Percentiles rank a stretch among this genome's conserved stretches.
These are phyloP conservation scores for Citrullus mucosospermus DNA, from an alignment of 306 rosid species.

Conservation along the genomic window DNA sequence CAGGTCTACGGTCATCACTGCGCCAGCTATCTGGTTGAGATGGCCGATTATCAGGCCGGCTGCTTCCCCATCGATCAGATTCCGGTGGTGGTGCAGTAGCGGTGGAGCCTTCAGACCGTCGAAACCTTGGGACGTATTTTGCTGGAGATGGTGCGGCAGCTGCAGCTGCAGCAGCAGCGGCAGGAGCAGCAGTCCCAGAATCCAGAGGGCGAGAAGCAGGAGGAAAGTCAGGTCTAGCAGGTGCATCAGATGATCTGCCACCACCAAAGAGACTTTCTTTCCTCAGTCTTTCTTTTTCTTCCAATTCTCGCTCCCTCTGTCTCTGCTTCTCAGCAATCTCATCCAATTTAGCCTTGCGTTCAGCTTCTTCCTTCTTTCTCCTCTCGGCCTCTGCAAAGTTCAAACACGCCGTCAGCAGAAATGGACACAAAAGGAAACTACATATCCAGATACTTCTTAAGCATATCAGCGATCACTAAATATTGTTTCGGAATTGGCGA, in stretches of 20 bases:
- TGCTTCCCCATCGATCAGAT: constrained; percentile 45
- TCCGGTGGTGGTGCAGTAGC: constrained; percentile 34
- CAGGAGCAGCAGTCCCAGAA: constrained; percentile 24
- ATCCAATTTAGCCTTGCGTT: constrained; percentile 53
- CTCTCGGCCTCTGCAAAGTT: constrained; percentile 69
- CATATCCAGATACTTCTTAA: too few species aligned
- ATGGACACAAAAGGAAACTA: background rate
- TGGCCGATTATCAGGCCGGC: constrained; percentile 14
- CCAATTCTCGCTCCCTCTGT: constrained; percentile 66
- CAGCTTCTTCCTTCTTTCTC: constrained; percentile 59
- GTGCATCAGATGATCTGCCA: constrained; percentile 32
- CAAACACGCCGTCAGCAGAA: background rate
- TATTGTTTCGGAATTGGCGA: background rate
- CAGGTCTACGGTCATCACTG: constrained; percentile 35
- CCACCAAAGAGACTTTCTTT: constrained; percentile 36
- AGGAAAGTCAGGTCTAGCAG: constrained; percentile 28
- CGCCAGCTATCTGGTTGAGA: constrained; percentile 62
- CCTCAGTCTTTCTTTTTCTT: constrained; percentile 61
- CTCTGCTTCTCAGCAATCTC: constrained; percentile 75
- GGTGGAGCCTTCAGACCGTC: constrained; percentile 25
- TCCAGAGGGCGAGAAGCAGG: constrained; percentile 29
- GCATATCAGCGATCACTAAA: background rate
- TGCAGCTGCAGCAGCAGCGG: constrained; percentile 12
- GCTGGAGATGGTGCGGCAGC: constrained; percentile 14
- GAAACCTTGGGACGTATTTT: constrained; percentile 58